Conservation (phyloP, 176 grass and related monocot species). For the Lolium multiflorum region DNA sequence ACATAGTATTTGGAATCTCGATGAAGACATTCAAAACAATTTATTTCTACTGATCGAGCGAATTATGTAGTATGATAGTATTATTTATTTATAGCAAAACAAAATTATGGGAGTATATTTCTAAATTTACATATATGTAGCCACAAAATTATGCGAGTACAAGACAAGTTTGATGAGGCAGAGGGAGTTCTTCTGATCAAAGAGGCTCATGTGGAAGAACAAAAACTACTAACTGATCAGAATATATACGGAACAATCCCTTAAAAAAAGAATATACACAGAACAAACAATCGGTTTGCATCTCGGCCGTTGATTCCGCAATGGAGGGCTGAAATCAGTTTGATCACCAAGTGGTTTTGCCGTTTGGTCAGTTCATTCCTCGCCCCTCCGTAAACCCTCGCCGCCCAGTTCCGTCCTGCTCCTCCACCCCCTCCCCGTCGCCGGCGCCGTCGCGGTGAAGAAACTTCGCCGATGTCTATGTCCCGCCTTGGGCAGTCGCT, state of each 20-base stretch:
- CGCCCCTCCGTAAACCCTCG: conserved; percentile 34
- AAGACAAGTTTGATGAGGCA: no score
- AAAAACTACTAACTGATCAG: neutral
- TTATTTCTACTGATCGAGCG: no score
- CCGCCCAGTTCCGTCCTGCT: neutral
- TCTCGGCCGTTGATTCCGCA: neutral
- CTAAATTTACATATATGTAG: no score
- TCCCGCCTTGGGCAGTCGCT: conserved; percentile 40
- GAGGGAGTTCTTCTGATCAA: no score
- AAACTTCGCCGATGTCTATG: conserved; percentile 51
- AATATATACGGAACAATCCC: neutral
- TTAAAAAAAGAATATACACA: neutral
- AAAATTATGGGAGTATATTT: no score
- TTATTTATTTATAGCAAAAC: no score
- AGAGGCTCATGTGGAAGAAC: no score
- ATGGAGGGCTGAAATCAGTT: neutral
- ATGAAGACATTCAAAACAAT: no score
- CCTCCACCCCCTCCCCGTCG: conserved; percentile 1
- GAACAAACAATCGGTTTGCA: neutral
- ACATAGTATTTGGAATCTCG: no score
- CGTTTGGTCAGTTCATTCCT: conserved; percentile 1
- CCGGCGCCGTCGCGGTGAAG: conserved; percentile 26
- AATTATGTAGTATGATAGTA: no score
- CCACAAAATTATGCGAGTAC: no score
- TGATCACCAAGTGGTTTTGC: neutral